Conservation (phyloP, 768 basidiomycete genomes). For the Lactifluus piperatus region DNA sequence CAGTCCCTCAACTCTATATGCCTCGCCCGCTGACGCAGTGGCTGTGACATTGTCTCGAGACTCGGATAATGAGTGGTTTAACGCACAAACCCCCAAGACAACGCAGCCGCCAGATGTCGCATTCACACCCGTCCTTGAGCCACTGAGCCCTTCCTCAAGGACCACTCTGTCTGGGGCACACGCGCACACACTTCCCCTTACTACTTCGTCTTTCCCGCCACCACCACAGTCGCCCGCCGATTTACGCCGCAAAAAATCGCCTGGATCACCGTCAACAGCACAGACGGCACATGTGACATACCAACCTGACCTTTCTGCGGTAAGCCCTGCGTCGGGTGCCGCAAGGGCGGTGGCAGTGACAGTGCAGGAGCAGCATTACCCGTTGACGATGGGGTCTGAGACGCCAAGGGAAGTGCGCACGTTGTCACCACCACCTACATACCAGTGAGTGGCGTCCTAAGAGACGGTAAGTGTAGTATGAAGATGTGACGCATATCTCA, state of each 20-base stretch:
- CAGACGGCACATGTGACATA: not conserved
- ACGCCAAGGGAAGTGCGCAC: not conserved
- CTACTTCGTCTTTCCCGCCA: not conserved
- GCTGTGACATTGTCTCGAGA: not conserved
- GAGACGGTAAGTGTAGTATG: too few species aligned
- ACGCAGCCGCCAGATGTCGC: not conserved
- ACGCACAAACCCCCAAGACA: conserved; percentile 1
- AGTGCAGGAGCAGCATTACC: not conserved
- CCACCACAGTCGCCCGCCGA: not conserved
- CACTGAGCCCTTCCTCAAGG: not conserved
- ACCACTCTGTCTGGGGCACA: not conserved
- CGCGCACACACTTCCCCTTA: not conserved
- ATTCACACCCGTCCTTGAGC: not conserved
- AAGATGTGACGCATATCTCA: not conserved
- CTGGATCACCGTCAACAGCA: not conserved
- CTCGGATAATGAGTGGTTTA: conserved; percentile 5
- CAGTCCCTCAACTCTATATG: conserved; percentile 3
- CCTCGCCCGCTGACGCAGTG: not conserved
- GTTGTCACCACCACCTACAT: conserved; percentile 6
- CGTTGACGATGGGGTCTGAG: not conserved
- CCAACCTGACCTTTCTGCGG: not conserved
- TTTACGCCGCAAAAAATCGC: not conserved
- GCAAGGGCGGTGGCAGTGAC: not conserved
- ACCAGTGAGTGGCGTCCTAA: not conserved
- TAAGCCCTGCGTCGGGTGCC: not conserved